Base-by-base conservation (phyloP, 768 basidiomycete species). In the Hericium alpestre region DNA sequence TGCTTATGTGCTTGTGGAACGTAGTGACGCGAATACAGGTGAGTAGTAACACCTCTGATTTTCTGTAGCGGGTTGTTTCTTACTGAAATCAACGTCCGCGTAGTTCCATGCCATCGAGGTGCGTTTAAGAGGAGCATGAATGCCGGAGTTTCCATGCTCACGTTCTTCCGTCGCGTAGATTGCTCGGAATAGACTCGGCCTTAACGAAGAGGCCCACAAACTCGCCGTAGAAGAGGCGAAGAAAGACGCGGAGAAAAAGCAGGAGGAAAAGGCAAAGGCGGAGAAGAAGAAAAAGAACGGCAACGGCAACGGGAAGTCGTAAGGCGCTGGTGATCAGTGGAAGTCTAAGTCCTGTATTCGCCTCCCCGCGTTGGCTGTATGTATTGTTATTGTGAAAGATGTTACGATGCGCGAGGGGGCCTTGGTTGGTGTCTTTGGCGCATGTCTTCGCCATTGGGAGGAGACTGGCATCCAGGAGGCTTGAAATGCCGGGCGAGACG, bases 61-160 rank as follows among this genome's bases (percentile, higher is more conserved):
- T 55, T 37, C 47, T 37, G 50, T 23, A 1, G 39, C 25, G 13
- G 53, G 20, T 43, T 55, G 37, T 22, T n/a, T 20, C 62, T 23
- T 38, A 13, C 13, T 22, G 15, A 18, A 59, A 18, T 13, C 38
- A 2, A 10, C 40, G 49, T 15, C 43, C 53, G 15, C 68, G 43
- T 71, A 98, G 79, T 99, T 98, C 76, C 93, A 93, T 65, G 93
- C 90, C 11, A 82, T 92, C 66, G 96, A 96, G n/a, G n/a, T n/a
- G n/a, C n/a, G n/a, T n/a, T n/a, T n/a, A n/a, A n/a, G n/a, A n/a
- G n/a, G n/a, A n/a, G n/a, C n/a, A n/a, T n/a, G n/a, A n/a, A n/a
- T n/a, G n/a, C n/a, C n/a, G n/a, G n/a, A n/a, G n/a, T n/a, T n/a
- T 7, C 4, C 5, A 32, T 6, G 32, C 32, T 32, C 32, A 32